Base-by-base conservation (phyloP, 2,329 filamentous ascomycete species). In the Sarocladium kiliense region DNA sequence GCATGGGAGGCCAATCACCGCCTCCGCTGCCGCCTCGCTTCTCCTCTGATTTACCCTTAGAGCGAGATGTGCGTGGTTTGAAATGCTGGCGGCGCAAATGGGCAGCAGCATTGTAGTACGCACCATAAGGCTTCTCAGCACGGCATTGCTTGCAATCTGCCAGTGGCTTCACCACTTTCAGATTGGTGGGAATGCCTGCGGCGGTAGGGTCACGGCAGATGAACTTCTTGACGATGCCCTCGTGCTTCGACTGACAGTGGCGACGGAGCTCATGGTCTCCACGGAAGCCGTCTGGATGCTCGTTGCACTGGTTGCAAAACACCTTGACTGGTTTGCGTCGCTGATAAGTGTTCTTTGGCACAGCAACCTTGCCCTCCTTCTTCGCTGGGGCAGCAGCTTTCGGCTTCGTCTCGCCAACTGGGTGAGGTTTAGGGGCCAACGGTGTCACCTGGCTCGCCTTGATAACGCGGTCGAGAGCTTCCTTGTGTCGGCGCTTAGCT, bases 51-150 rank as follows among this genome's bases (percentile, higher is more conserved):
- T 58, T 65, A 18, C 59, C 63, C 63, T 76, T 75, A 34, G 71
- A 72, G 14, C 79, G 74, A 7, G 72, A 65, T 2, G 73, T 66
- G 69, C 81, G 82, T 54, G 77, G 86, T 65, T 88, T 89, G 77
- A 97, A 97, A 68, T 97, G 93, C 0, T 88, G 87, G 51, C 93
- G 85, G 41, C 92, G 82, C 9, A 97, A 79, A 67, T 97, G 93
- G 0, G 91, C 93, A 0, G 91, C 91, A 0, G 92, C 93, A 64
- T 97, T 97, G 73, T 97, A 97, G 73, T 97, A 94, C 16, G 89
- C 89, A 3, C 88, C 88, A 63, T 97, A 97, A 57, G 82, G 80
- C 75, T 96, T 97, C 55, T 80, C 74, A 44, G 80, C 79, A 50
- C 79, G 80, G 69, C 93, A 97, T 49, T 88, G 82, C 71, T 96